These are phyloP conservation scores for Syzygium malaccense DNA, from an alignment of 441 rosid genomes.

Conservation along the genomic window DNA sequence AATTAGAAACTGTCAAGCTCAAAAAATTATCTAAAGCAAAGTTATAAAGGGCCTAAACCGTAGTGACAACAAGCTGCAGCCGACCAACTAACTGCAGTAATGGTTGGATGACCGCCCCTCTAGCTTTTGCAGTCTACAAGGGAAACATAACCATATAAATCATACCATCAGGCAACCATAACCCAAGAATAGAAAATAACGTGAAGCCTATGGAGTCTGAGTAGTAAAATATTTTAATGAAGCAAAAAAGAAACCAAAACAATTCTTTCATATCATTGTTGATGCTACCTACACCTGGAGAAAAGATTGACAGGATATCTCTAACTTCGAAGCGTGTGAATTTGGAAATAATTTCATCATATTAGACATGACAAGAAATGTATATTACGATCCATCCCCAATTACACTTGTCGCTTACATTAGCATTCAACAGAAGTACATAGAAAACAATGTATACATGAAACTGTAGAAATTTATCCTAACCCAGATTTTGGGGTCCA, in stretches of 20 bases:
- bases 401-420: background rate
- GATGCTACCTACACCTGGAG: background rate
- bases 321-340: background rate
- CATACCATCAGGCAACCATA: background rate
- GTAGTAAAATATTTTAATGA: background rate
- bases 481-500: background rate
- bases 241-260: background rate
- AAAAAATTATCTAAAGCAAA: background rate
- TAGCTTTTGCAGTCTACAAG: slow-evolving; percentile 46
- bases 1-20: background rate
- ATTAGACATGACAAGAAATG: background rate
- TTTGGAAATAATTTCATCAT: background rate
- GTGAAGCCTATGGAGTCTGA: background rate
- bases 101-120: slow-evolving; percentile 58
- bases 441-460: background rate
- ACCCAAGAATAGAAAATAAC: background rate
- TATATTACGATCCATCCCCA: background rate
- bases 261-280: background rate
- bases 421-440: background rate
- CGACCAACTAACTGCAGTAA: slow-evolving; percentile 79
- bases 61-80: slow-evolving; percentile 64
- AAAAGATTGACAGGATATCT: background rate
- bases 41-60: slow-evolving; percentile 31
- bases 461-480: background rate
- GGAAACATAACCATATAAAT: background rate